Conservation (phyloP, 2,329 filamentous ascomycete genomes). For the Magnaporthiopsis rhizophila region DNA sequence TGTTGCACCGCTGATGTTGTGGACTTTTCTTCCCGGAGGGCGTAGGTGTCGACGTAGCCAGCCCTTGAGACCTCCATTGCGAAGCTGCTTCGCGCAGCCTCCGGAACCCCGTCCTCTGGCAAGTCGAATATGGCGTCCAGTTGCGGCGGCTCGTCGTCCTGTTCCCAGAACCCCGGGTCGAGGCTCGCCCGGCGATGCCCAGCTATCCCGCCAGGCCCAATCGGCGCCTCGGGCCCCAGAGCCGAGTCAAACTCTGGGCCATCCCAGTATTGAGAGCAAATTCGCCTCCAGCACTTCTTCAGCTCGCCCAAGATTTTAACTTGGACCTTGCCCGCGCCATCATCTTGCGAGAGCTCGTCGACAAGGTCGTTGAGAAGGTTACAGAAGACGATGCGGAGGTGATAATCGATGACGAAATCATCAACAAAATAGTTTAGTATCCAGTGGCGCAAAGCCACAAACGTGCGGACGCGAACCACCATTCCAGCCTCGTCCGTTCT, state of each 20-base stretch:
- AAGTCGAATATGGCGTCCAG: conserved; percentile 31
- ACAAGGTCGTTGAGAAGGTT: conserved; percentile 65
- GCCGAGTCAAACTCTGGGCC: conserved; percentile 56
- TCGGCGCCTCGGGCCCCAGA: conserved; percentile 55
- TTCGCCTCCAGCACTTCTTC: conserved; percentile 94
- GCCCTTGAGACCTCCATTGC: conserved; percentile 38
- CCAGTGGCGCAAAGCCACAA: conserved; percentile 94
- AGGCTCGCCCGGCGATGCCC: conserved; percentile 49
- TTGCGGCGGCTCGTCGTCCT: conserved; percentile 38
- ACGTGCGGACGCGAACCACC: conserved; percentile 91
- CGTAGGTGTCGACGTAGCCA: conserved; percentile 39
- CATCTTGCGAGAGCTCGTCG: conserved; percentile 41
- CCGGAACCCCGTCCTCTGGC: conserved; percentile 17
- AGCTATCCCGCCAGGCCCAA: conserved; percentile 67
- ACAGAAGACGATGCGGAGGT: conserved; percentile 72
- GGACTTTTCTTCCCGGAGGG: conserved; percentile 34
- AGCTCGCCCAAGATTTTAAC: conserved; percentile 87
- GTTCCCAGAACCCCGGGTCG: conserved; percentile 47
- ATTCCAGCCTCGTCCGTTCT: conserved; percentile 77
- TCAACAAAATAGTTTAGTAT: conserved; percentile 96
- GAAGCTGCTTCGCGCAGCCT: conserved; percentile 28
- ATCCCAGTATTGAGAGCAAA: conserved; percentile 87
- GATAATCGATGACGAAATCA: conserved; percentile 75
- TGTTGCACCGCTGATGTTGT: conserved; percentile 30
- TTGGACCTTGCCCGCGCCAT: conserved; percentile 40